phyloP scores from a whole-genome alignment of 2,329 filamentous ascomycete genomes.

The Eutypa lata region DNA sequence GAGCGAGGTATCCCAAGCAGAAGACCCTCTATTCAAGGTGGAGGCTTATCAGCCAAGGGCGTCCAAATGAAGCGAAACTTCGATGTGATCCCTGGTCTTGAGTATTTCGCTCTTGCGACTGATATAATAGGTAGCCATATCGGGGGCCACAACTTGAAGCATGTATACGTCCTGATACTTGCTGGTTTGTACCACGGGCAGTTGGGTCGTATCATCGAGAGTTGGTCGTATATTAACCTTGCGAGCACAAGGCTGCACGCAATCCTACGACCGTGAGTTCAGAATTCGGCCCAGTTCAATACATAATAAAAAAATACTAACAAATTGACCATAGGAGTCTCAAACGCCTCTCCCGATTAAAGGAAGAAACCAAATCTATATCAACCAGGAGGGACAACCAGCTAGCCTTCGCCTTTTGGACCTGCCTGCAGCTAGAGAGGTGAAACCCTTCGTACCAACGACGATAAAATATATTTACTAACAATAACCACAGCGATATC shows the following conservation, averaged over 20 bases:
- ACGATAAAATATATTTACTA: constrained; percentile 9
- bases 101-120: constrained; percentile 83
- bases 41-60: constrained; percentile 22
- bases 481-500: constrained; percentile 64
- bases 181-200: constrained; percentile 89
- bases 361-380: constrained; percentile 30
- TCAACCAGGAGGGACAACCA: constrained; percentile 56
- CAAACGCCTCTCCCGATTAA: constrained; percentile 43
- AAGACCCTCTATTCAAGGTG: constrained; percentile 49
- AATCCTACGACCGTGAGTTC: constrained; percentile 70
- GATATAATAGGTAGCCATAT: constrained; percentile 81
- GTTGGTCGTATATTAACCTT: constrained; percentile 61
- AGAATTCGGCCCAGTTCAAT: too few species aligned
- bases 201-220: constrained; percentile 81
- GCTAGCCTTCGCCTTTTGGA: constrained; percentile 81
- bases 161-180: constrained; percentile 81
- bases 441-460: constrained; percentile 31
- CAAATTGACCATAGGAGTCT: constrained; percentile 38
- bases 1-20: constrained; percentile 45
- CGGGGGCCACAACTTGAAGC: constrained; percentile 74
- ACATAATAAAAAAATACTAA: constrained; percentile 4
- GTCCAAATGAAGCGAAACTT: constrained; percentile 57
- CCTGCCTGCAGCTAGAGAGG: constrained; percentile 89
- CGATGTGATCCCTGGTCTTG: constrained; percentile 82
- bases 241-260: constrained; percentile 62